Evolutionary conservation across 192 early-diverging fungal species (phyloP).

Genomic region (Allomyces javanicus): DNA sequence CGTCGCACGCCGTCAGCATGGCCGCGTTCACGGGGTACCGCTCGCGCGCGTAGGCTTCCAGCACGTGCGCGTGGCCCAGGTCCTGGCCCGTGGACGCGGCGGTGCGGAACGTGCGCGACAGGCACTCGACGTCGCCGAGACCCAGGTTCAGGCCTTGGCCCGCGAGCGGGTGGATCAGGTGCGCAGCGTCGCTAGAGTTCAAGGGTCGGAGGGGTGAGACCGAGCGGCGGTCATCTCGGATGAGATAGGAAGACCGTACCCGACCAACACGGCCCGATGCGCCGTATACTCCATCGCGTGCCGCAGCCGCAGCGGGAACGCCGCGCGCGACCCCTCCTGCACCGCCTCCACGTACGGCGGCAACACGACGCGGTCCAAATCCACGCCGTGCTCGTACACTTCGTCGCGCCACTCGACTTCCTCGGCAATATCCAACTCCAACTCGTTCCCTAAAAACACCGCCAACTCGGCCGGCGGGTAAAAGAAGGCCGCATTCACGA

Average conservation of each 20-base stretch:
- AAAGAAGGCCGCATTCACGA: slow-evolving; percentile 70
- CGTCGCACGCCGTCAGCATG: slow-evolving; percentile 69
- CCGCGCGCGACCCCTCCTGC: slow-evolving; percentile 41
- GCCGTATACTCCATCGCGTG: slow-evolving; percentile 57
- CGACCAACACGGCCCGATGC: slow-evolving; percentile 67
- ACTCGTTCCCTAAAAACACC: slow-evolving; percentile 38
- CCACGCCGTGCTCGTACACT: slow-evolving; percentile 11
- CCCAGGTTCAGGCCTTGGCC: slow-evolving; percentile 95
- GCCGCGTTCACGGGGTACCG: slow-evolving; percentile 64
- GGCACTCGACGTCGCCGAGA: slow-evolving; percentile 55
- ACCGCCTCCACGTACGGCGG: slow-evolving; percentile 45
- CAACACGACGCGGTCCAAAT: slow-evolving; percentile 5
- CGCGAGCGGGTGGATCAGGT: slow-evolving; percentile 85
- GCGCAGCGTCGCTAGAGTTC: slow-evolving; percentile 71
- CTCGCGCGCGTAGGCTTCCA: slow-evolving; percentile 56
- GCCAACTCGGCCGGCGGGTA: slow-evolving; percentile 48
- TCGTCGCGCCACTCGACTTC: slow-evolving; percentile 50
- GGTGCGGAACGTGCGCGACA: slow-evolving; percentile 38
- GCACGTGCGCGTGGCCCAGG: slow-evolving; percentile 52
- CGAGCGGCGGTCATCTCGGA: neutral
- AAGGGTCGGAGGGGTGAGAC: neutral
- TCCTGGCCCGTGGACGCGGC: slow-evolving; percentile 57
- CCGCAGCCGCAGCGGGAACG: slow-evolving; percentile 68
- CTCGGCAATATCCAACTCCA: slow-evolving; percentile 26
- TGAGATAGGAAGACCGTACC: slow-evolving; percentile 18